phyloP scores from a whole-genome alignment of 2,329 filamentous ascomycete genomes.

The Myriosclerotinia scirpicola region DNA sequence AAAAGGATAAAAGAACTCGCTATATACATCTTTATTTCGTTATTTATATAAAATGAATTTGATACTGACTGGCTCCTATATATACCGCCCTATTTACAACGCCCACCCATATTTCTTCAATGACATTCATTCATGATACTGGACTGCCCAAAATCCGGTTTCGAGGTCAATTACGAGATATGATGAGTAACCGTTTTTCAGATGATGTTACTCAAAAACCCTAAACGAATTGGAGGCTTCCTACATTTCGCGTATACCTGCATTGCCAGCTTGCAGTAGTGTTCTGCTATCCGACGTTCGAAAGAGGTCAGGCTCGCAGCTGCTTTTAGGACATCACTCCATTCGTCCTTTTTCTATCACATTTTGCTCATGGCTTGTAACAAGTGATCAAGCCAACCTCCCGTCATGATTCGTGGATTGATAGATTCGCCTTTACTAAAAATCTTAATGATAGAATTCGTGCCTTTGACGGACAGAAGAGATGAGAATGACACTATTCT shows the following conservation, averaged over 20 bases:
- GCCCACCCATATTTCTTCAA: background rate
- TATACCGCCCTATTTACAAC: background rate
- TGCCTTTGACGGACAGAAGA: background rate
- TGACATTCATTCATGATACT: background rate
- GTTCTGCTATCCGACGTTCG: conserved; percentile 15
- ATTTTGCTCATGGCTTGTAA: conserved; percentile 15
- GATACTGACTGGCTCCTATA: background rate
- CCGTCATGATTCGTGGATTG: conserved; percentile 6
- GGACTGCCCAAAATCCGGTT: background rate
- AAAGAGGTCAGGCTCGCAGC: conserved; percentile 22
- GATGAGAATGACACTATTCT: background rate
- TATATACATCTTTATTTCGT: background rate
- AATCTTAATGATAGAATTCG: background rate
- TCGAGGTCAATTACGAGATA: conserved; percentile 1
- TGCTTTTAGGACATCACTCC: conserved; percentile 17
- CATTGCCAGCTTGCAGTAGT: conserved; percentile 25
- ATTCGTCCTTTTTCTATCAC: conserved; percentile 21
- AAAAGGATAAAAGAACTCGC: background rate
- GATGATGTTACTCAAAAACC: conserved; percentile 12
- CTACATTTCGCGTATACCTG: conserved; percentile 23
- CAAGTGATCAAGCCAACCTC: conserved; percentile 6
- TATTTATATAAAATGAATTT: background rate
- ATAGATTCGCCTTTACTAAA: background rate
- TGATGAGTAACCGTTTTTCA: background rate
- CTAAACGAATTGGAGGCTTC: conserved; percentile 21